phyloP scores from a whole-genome alignment of 371 early-diverging fungal genomes.

The Syncephalastrum racemosum region DNA sequence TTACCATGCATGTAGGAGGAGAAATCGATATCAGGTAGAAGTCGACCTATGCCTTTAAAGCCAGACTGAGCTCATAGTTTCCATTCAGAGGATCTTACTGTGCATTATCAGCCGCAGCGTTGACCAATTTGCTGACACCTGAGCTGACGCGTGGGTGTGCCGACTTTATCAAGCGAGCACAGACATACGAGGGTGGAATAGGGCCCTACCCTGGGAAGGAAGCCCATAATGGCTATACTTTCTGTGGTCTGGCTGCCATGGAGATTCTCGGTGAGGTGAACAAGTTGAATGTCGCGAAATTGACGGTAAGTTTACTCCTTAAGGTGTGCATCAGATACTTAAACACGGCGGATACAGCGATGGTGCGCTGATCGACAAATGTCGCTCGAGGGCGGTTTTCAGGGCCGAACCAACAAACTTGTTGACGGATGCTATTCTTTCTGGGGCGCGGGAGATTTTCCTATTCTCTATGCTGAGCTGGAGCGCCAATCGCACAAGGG shows the following conservation, averaged over 20 bases:
- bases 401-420: slow-evolving; percentile 95
- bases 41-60: not conserved
- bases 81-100: slow-evolving; percentile 83
- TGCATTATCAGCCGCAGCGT: slow-evolving; percentile 76
- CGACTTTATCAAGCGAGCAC: slow-evolving; percentile 70
- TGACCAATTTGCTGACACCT: slow-evolving; percentile 79
- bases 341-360: not conserved
- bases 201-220: slow-evolving; percentile 88
- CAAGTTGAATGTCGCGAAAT: slow-evolving; percentile 55
- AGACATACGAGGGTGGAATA: slow-evolving; percentile 96
- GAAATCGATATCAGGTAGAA: slow-evolving; percentile 86
- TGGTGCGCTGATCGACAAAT: slow-evolving; percentile 88
- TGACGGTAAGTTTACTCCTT: slow-evolving; percentile 50
- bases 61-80: not conserved
- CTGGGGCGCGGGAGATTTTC: slow-evolving; percentile 92
- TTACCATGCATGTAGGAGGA: slow-evolving; percentile 88
- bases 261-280: slow-evolving; percentile 70
- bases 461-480: slow-evolving; percentile 62
- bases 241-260: slow-evolving; percentile 91
- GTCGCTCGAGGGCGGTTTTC: slow-evolving; percentile 93
- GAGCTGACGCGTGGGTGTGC: slow-evolving; percentile 72
- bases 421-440: slow-evolving; percentile 98
- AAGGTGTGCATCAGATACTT: not conserved
- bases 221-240: slow-evolving; percentile 97
- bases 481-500: slow-evolving; percentile 16